phyloP scores from a whole-genome alignment of 2,329 filamentous ascomycete species.

The Keithomyces neogunnii region DNA sequence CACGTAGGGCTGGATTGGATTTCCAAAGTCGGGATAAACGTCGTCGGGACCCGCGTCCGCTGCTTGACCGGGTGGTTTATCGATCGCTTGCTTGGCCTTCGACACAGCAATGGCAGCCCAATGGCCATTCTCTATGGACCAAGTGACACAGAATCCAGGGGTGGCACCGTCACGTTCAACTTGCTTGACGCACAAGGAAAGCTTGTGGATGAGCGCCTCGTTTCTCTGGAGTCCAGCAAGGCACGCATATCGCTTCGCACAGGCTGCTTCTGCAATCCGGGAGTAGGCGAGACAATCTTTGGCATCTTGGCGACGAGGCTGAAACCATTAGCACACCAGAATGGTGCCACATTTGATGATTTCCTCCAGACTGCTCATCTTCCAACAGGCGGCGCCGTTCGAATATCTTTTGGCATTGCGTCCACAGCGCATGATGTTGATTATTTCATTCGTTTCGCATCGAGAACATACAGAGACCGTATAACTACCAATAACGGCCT shows the following conservation, averaged over 20 bases:
- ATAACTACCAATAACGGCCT: neutral
- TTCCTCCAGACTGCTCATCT: constrained; percentile 6
- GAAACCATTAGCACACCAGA: neutral
- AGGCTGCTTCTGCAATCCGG: constrained; percentile 35
- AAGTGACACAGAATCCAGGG: constrained; percentile 16
- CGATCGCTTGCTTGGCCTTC: constrained; percentile 18
- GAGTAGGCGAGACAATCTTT: constrained; percentile 27
- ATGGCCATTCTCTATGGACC: constrained; percentile 29
- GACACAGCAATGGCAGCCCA: constrained; percentile 22
- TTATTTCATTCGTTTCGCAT: constrained; percentile 24
- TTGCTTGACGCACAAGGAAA: constrained; percentile 23
- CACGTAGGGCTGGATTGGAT: constrained; percentile 28
- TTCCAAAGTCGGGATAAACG: constrained; percentile 15
- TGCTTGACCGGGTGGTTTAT: constrained; percentile 30
- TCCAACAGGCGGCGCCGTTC: constrained; percentile 23
- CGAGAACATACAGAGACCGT: constrained; percentile 23
- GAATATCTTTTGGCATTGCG: constrained; percentile 30
- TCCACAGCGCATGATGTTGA: constrained; percentile 27
- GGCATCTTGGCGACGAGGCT: constrained; percentile 10
- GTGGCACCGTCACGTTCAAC: constrained; percentile 30
- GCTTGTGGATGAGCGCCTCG: constrained; percentile 27
- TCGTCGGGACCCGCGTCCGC: constrained; percentile 22
- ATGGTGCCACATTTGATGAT: constrained; percentile 11
- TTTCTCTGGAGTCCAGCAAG: constrained; percentile 23
- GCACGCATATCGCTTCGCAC: constrained; percentile 29